Percentiles rank a stretch among this genome's conserved stretches.
Conservation (phyloP, 176 grass and related monocot genomes). For the Rhynchospora tenuis region DNA sequence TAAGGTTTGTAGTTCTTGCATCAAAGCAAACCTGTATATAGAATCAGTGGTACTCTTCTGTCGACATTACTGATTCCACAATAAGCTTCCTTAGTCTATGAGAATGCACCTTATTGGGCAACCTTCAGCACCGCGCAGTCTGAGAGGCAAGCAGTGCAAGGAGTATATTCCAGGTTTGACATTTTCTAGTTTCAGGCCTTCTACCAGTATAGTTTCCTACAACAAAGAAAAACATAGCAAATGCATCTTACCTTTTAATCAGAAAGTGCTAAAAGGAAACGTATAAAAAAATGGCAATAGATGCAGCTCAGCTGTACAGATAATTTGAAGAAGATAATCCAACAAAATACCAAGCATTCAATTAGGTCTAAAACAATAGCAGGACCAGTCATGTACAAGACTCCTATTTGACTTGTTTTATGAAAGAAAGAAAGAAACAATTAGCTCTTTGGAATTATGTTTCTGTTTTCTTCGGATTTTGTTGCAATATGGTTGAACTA, state of each 20-base stretch:
- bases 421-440: background rate
- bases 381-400: background rate
- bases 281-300: background rate
- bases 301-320: background rate
- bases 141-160: slow-evolving; percentile 48
- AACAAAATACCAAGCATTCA: background rate
- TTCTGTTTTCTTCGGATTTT: background rate
- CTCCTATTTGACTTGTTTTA: background rate
- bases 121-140: slow-evolving; percentile 40
- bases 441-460: background rate
- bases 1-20: background rate
- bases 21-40: too few relatives aligned
- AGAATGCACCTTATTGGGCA: slow-evolving; percentile 51
- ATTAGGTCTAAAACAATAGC: background rate
- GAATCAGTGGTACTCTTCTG: background rate
- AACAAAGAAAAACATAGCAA: background rate
- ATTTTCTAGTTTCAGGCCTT: slow-evolving; percentile 44
- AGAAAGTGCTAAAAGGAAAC: background rate
- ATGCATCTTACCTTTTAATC: background rate
- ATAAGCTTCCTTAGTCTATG: slow-evolving; percentile 22
- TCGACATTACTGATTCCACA: background rate
- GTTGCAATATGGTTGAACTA: background rate
- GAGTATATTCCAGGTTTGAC: slow-evolving; percentile 40
- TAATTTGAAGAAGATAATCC: background rate
- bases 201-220: slow-evolving; percentile 50